These are phyloP conservation scores for Aspergillus thermomutatus DNA, from an alignment of 2,329 filamentous ascomycete genomes.

Conservation along the genomic window DNA sequence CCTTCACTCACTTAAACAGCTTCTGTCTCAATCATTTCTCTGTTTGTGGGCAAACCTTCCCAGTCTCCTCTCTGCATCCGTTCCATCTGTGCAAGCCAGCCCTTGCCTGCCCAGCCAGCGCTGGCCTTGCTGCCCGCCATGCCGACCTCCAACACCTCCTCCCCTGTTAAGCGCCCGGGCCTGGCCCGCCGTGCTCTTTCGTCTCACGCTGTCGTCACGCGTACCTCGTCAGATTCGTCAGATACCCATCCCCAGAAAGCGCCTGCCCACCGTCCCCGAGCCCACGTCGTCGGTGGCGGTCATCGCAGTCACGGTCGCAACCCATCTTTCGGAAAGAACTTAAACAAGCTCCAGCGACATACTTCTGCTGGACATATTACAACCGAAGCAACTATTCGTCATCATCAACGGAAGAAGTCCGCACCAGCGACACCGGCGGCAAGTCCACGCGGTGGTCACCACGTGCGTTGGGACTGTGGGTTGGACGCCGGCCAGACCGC, in stretches of 20 bases:
- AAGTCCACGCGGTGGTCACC: slow-evolving; percentile 37
- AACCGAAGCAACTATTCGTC: slow-evolving; percentile 28
- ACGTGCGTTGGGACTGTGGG: slow-evolving; percentile 43
- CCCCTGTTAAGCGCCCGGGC: slow-evolving; percentile 39
- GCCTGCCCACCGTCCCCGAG: slow-evolving; percentile 32
- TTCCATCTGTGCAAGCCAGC: slow-evolving; percentile 1
- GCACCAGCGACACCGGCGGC: slow-evolving; percentile 42
- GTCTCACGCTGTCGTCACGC: slow-evolving; percentile 39
- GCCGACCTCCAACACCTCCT: slow-evolving; percentile 31
- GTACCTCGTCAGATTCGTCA: slow-evolving; percentile 26
- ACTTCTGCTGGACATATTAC: slow-evolving; percentile 29
- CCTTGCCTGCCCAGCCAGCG: background rate
- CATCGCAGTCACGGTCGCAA: slow-evolving; percentile 42
- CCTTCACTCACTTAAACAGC: too few relatives aligned
- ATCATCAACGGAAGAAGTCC: slow-evolving; percentile 47
- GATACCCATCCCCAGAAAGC: slow-evolving; percentile 30
- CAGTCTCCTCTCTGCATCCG: too few relatives aligned
- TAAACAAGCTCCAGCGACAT: slow-evolving; percentile 41
- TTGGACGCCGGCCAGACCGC: slow-evolving; percentile 32
- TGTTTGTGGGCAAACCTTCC: too few relatives aligned
- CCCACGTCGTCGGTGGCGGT: slow-evolving; percentile 41
- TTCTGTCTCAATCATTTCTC: too few relatives aligned
- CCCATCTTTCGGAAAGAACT: slow-evolving; percentile 42
- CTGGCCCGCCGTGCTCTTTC: slow-evolving; percentile 40
- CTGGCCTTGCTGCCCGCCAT: slow-evolving; percentile 14